phyloP scores from a whole-genome alignment of 176 grass and related monocot genomes.

The Stipa capillata region DNA sequence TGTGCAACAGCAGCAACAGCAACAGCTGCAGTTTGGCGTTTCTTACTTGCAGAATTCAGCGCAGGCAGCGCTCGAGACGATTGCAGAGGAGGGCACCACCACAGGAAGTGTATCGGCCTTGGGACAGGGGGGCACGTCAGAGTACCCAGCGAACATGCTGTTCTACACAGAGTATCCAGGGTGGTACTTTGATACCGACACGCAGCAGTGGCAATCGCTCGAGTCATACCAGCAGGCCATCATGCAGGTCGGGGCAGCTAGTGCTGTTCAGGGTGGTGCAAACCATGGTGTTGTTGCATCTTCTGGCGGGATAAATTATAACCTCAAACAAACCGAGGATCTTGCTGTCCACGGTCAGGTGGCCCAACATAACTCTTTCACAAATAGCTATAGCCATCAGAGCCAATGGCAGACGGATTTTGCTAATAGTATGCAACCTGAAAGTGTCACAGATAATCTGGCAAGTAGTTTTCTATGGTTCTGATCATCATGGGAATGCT shows the following conservation, averaged over 20 bases:
- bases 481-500: conserved; percentile 6
- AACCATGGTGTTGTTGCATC: conserved; percentile 7
- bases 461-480: conserved; percentile 39
- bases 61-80: conserved; percentile 58
- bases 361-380: conserved; percentile 27
- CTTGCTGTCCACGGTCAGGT: conserved; percentile 13
- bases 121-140: conserved; percentile 11
- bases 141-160: conserved; percentile 85
- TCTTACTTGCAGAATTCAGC: conserved; percentile 45
- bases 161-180: conserved; percentile 83
- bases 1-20: conserved; percentile 14
- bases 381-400: conserved; percentile 27
- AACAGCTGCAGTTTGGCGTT: conserved; percentile 22
- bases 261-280: conserved; percentile 31
- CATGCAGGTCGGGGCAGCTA: background rate
- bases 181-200: conserved; percentile 94
- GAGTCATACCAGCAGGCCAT: conserved; percentile 57
- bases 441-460: conserved; percentile 28
- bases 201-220: conserved; percentile 65
- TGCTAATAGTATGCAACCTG: conserved; percentile 32
- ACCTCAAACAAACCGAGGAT: background rate
- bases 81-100: conserved; percentile 46
- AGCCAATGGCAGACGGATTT: conserved; percentile 41
- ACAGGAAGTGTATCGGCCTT: conserved; percentile 9
- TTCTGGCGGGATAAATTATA: background rate